Percentiles rank a stretch among this genome's conserved stretches.
These are phyloP conservation scores for Sugiyamaella lignohabitans DNA, from an alignment of 805 yeast genomes.

Conservation along the genomic window DNA sequence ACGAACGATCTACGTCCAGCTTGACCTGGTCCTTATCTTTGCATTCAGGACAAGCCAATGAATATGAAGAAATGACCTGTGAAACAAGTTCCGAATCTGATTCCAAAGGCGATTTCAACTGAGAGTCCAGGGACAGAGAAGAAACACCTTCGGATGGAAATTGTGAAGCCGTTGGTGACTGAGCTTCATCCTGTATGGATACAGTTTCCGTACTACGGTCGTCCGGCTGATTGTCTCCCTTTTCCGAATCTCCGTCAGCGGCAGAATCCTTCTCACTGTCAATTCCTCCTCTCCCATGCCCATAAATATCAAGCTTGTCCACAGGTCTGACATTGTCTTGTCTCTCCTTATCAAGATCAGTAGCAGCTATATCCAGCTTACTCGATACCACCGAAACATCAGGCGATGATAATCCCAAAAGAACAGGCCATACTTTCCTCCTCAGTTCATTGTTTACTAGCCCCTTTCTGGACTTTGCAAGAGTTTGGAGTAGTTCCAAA, in stretches of 20 bases:
- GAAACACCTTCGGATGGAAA: neutral
- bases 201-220: too few species aligned
- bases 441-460: slow-evolving; percentile 40
- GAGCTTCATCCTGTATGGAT: neutral
- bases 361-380: neutral
- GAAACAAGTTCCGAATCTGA: too few species aligned
- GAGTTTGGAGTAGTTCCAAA: slow-evolving; percentile 27
- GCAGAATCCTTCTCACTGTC: neutral
- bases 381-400: neutral
- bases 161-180: neutral
- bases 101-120: neutral
- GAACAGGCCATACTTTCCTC: slow-evolving; percentile 45
- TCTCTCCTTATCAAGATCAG: neutral
- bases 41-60: slow-evolving; percentile 50
- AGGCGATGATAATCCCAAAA: slow-evolving; percentile 32
- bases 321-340: neutral
- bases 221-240: neutral
- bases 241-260: neutral
- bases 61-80: too few species aligned
- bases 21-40: slow-evolving; percentile 72
- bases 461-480: slow-evolving; percentile 44
- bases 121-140: neutral
- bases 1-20: slow-evolving; percentile 72
- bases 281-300: neutral
- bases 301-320: too few species aligned